phyloP scores from a whole-genome alignment of 371 early-diverging fungal species.

The Synchytrium microbalum region DNA sequence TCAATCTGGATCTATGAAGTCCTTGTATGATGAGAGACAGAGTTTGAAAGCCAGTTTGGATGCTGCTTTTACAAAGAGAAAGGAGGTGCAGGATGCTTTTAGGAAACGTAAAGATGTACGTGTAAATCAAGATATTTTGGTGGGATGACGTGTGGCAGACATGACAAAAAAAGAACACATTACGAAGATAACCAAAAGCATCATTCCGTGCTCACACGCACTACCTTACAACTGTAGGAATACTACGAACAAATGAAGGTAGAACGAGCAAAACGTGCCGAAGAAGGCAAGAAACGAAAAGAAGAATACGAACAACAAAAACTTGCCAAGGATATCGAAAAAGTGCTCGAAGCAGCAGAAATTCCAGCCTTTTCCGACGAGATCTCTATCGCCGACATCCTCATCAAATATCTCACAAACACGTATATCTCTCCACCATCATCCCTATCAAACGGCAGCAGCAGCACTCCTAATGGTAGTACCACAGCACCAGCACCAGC shows the following conservation, averaged over 20 bases:
- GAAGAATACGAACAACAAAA: constrained; percentile 47
- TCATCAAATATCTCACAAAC: constrained; percentile 56
- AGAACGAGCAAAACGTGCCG: constrained; percentile 54
- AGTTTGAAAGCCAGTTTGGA: constrained; percentile 64
- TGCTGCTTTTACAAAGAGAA: constrained; percentile 57
- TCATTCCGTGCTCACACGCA: no score
- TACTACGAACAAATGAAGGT: constrained; percentile 68
- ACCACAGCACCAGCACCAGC: background rate
- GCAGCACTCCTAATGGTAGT: constrained; percentile 10
- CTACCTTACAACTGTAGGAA: no score
- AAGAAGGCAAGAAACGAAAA: constrained; percentile 58
- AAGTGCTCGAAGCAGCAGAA: constrained; percentile 77
- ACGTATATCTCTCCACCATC: constrained; percentile 3
- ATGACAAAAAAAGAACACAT: no score
- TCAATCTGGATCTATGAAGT: constrained; percentile 54
- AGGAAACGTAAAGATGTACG: constrained; percentile 55
- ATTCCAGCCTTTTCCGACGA: constrained; percentile 83
- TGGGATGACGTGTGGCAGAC: no score
- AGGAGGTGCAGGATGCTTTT: constrained; percentile 60
- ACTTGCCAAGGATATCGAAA: constrained; percentile 36
- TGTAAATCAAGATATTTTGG: no score
- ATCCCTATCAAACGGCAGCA: background rate
- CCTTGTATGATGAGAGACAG: constrained; percentile 68
- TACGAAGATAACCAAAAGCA: no score
- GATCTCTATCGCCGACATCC: constrained; percentile 69